Base-by-base conservation (phyloP, 1,284 basidiomycete species). In the Moniliella sp. region DNA sequence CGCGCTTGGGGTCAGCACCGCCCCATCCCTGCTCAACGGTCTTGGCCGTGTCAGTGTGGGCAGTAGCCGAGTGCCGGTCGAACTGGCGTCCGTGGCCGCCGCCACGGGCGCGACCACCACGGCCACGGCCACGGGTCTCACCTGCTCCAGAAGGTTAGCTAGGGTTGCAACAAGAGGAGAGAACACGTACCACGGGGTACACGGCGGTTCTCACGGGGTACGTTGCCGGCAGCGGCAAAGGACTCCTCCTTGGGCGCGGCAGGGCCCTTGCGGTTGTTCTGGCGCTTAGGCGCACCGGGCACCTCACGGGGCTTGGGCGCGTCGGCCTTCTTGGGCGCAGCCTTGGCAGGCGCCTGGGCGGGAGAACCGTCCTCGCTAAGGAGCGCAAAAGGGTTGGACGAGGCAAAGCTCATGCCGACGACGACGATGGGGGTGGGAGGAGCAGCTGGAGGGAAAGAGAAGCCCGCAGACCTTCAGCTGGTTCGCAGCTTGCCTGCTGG, bases 11-110 rank as follows among this genome's bases (percentile, higher is more conserved):
- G 52, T 84, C 79, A 48, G 81, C 78, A 38, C 76, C 78, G 44
- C 82, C 82, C 82, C 82, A 91, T 43, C 75, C 76, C 61, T 82
- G 78, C 61, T 78, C 75, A 48, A 84, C 65, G 67, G 79, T 79
- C 79, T 91, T 91, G 50, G 82, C 76, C 27, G 78, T 75, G 65
- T 91, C 83, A 61, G 76, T 80, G 47, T 35, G 40, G 62, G 76
- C 79, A 28, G 79, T 80, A 52, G 69, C 70, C 53, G 75, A 78
- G 65, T 83, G 80, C 61, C 67, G 75, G 66, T 83, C 79, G 52
- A 71, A 76, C 36, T 67, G 65, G 58, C 76, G 74, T 40, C 76
- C 74, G 37, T 75, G 70, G 41, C 71, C 71, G 32, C 64, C 62
- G 37, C 54, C 43, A 23, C 36, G 32, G 12, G 36, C 31, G 18